Evolutionary conservation across 257 asterid species (phyloP).

Genomic region (Solanum chilense): DNA sequence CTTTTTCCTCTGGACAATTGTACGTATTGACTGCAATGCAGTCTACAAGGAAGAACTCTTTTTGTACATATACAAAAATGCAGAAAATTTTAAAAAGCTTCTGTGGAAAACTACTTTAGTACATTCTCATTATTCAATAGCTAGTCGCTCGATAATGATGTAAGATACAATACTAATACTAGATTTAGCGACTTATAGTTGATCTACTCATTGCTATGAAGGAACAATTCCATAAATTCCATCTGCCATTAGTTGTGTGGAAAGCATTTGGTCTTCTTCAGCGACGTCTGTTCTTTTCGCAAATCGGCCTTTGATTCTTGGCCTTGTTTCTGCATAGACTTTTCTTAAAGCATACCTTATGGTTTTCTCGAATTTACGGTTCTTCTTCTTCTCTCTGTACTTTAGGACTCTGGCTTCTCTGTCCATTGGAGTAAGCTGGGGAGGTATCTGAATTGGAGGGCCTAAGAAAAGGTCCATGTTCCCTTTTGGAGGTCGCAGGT

Average conservation of each 20-base stretch:
- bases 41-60: not conserved
- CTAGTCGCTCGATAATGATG: not conserved
- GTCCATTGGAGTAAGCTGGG: constrained; percentile 46
- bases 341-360: constrained; percentile 82
- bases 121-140: constrained; percentile 1
- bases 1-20: not conserved
- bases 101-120: not conserved
- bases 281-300: constrained; percentile 41
- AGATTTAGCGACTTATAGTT: not conserved
- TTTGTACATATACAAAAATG: not conserved
- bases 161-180: not conserved
- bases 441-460: constrained; percentile 26
- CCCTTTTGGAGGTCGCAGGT: constrained; percentile 39
- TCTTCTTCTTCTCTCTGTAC: constrained; percentile 82
- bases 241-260: constrained; percentile 32
- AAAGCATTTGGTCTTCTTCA: constrained; percentile 46
- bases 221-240: constrained; percentile 57
- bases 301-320: constrained; percentile 75
- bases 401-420: constrained; percentile 73
- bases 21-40: not conserved
- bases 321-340: constrained; percentile 82
- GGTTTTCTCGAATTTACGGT: constrained; percentile 65
- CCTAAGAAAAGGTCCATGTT: constrained; percentile 47
- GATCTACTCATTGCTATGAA: not conserved
- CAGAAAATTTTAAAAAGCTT: not conserved